Base-by-base conservation (phyloP, 345 rosid genomes). In the Citrus inodora region DNA sequence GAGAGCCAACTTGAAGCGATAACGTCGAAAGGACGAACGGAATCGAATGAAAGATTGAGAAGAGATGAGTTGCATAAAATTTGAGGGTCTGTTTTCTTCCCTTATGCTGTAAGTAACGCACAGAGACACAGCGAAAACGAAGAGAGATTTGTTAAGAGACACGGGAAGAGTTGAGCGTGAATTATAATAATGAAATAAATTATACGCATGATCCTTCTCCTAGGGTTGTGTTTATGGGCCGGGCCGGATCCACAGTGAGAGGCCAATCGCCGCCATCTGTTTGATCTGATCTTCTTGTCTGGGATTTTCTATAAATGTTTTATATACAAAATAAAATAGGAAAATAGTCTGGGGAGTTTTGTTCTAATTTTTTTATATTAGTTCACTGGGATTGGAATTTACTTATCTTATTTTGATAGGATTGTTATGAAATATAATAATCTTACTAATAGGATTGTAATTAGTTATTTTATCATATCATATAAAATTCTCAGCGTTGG, bases 1-100 rank as follows among this genome's bases (percentile, higher is more conserved):
- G 71, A 42, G 30, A 74, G 59, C 48, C 7, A 30, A 76, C 79
- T 66, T 76, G 65, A 67, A 16, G 79, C 46, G 78, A 32, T 64
- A 9, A 30, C 59, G 59, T 16, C 11, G 24, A 75, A 75, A 65
- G 8, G 70, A 53, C 5, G 30, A 75, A 16, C 3, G 33, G 19
- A 64, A 75, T 7, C 4, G 71, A n/a, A 22, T 30, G 2, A 22
- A 48, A 75, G n/a, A 75, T 25, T 19, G 27, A 30, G 32, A 63
- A 1, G 32, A 13, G 62, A 64, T 0, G 62, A 64, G 63, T 46
- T 21, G 71, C 71, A 62, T 75, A 75, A 9, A 75, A 75, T 4
- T 25, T 0, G 6, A 14, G n/a, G 30, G 58, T 35, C 27, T 40
- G 21, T 53, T 53, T 17, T 53, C 22, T 53, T 53, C 7, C 58